Evolutionary conservation across 257 asterid genomes (phyloP).

Genomic region (Solanum infundibuliforme): DNA sequence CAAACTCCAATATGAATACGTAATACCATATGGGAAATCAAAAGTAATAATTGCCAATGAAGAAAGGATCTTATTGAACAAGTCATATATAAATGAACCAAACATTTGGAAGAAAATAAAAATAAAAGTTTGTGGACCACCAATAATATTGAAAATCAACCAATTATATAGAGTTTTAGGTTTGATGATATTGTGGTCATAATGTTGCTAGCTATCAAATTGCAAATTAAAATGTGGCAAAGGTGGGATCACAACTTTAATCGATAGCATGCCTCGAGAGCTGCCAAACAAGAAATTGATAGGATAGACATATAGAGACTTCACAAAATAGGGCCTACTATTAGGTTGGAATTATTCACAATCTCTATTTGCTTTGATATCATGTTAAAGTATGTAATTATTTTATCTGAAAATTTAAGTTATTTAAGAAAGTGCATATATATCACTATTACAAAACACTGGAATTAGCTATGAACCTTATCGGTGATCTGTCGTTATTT

Average conservation of each 20-base stretch:
- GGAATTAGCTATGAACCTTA: too few relatives aligned
- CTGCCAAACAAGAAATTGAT: neutral
- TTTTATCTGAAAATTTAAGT: neutral
- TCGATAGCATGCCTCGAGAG: neutral
- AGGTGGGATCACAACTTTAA: neutral
- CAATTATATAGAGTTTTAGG: neutral
- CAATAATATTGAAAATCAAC: neutral
- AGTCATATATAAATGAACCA: neutral
- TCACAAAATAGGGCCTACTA: neutral
- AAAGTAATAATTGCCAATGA: neutral
- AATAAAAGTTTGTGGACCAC: neutral
- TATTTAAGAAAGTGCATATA: neutral
- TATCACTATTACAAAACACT: too few relatives aligned
- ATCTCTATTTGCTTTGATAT: neutral
- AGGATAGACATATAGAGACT: neutral
- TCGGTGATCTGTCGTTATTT: accelerated
- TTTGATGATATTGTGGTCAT: neutral
- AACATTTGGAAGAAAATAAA: neutral
- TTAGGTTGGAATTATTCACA: neutral
- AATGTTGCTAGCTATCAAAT: neutral
- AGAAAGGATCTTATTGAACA: neutral
- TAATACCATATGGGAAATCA: accelerated
- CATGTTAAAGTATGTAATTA: neutral
- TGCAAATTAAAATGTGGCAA: neutral
- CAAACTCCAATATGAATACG: accelerated